Base-by-base conservation (phyloP, 176 grass and related monocot genomes). In the Triticum aestivum region DNA sequence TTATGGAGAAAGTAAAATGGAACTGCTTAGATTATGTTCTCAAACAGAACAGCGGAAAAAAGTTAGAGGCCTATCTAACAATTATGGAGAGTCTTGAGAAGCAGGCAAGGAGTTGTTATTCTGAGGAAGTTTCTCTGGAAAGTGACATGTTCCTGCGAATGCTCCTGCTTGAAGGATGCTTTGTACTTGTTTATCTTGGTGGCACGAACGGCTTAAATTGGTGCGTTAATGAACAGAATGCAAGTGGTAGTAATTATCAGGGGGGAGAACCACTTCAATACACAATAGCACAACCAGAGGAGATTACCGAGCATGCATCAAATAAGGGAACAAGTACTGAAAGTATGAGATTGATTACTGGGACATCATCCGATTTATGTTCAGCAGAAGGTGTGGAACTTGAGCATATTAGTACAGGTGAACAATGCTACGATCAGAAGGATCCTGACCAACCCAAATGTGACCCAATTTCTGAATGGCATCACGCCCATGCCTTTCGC, bases 1-100 rank as follows among this genome's bases (percentile, higher is more conserved):
- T 17, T n/a, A 79, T 62, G 77, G 77, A 79, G 56, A 79, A 79
- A 39, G 11, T 39, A 8, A 61, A 79, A 26, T 79, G 54, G 77
- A 62, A 41, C 9, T 38, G 33, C 30, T 38, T 79, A n/a, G 20
- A 62, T 13, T 62, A 18, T 1, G n/a, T 79, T 41, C 76, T 79
- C 1, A 79, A 61, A 62, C 11, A 39, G 1, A 79, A 79, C 3
- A 4, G 32, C 6, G 8, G 18, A 1, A 23, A 37, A 23, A 79
- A 2, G 11, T 79, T 79, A 11, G 52, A 41, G 17, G 20, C 15
- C 35, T 79, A 79, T 33, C 32, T 77, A 38, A 62, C 17, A 63
- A 5, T 0, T 3, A 14, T 63, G 9, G 17, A 21, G 3, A 38
- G 12, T 61, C 1, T 62, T 0, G 77, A 26, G 56, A 62, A 39